Conservation (phyloP, 768 basidiomycete species). For the Arthromyces matolae region DNA sequence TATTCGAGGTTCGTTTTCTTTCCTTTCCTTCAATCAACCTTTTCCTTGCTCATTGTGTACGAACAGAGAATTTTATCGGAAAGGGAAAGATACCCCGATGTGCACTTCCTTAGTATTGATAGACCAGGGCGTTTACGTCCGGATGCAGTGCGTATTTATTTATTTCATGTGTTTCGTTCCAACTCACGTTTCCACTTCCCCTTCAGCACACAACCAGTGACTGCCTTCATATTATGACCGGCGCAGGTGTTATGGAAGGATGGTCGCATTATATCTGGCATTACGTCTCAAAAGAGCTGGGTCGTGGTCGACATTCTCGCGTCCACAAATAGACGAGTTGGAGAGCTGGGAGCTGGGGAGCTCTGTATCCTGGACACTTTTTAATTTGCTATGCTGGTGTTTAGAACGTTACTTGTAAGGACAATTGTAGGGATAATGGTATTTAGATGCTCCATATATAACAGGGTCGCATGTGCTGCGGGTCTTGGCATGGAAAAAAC, state of each 20-base stretch:
- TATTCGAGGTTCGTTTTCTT: slow-evolving; percentile 46
- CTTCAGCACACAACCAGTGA: slow-evolving; percentile 39
- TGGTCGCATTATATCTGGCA: slow-evolving; percentile 52
- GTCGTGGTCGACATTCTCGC: slow-evolving; percentile 14
- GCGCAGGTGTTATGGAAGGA: slow-evolving; percentile 46
- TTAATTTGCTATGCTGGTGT: no score
- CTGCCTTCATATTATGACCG: slow-evolving; percentile 46
- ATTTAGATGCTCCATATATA: no score
- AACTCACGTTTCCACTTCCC: no score
- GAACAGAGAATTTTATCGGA: slow-evolving; percentile 42
- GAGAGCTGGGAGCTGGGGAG: no score
- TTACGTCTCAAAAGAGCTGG: slow-evolving; percentile 30
- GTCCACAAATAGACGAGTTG: slow-evolving; percentile 9
- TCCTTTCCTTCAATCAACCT: no score
- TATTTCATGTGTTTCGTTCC: neutral
- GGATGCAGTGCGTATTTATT: slow-evolving; percentile 57
- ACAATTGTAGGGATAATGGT: no score
- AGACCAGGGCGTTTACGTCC: slow-evolving; percentile 59
- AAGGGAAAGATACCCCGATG: slow-evolving; percentile 42
- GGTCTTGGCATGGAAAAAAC: no score
- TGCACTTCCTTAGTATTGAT: slow-evolving; percentile 60
- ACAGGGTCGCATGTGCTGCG: no score
- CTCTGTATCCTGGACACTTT: no score
- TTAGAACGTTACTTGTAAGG: no score
- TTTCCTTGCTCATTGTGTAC: no score